Evolutionary conservation across 108 stramenopile species (phyloP).

Genomic region (Conticribra guillardii): DNA sequence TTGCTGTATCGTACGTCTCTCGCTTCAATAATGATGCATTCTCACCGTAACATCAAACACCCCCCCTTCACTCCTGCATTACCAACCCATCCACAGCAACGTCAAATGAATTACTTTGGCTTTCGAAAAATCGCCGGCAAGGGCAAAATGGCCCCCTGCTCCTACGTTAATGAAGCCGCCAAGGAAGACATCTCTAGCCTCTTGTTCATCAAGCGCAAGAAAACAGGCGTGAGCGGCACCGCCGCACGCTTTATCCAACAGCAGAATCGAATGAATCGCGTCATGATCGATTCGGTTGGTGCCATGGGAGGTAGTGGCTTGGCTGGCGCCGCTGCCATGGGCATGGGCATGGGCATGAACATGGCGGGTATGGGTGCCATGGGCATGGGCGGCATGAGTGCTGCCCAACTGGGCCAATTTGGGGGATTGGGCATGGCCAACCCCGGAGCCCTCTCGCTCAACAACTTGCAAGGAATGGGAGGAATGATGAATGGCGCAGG

Average conservation of each 20-base stretch:
- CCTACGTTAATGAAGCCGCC: constrained; percentile 89
- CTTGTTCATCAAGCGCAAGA: constrained; percentile 76
- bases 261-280: constrained; percentile 25
- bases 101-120: constrained; percentile 93
- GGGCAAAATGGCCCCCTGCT: constrained; percentile 93
- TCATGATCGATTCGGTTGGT: neutral
- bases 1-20: neutral
- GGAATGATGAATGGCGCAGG: constrained; percentile 4
- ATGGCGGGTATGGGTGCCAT: constrained; percentile 1
- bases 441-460: neutral
- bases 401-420: neutral
- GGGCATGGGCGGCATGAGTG: constrained; percentile 5
- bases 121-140: constrained; percentile 93
- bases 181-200: constrained; percentile 85
- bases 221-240: constrained; percentile 33
- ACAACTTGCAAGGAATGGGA: constrained; percentile 15
- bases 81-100: constrained; percentile 37
- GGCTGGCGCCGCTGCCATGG: too few species aligned
- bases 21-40: neutral
- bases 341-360: constrained; percentile 6
- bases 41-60: neutral
- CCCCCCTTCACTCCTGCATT: neutral
- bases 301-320: neutral
- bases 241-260: constrained; percentile 43
- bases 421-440: neutral